A percentile compares a stretch with the other conserved stretches of the same genome.
Conservation (phyloP, 1,284 basidiomycete species). For the Exobasidium rhododendri region DNA sequence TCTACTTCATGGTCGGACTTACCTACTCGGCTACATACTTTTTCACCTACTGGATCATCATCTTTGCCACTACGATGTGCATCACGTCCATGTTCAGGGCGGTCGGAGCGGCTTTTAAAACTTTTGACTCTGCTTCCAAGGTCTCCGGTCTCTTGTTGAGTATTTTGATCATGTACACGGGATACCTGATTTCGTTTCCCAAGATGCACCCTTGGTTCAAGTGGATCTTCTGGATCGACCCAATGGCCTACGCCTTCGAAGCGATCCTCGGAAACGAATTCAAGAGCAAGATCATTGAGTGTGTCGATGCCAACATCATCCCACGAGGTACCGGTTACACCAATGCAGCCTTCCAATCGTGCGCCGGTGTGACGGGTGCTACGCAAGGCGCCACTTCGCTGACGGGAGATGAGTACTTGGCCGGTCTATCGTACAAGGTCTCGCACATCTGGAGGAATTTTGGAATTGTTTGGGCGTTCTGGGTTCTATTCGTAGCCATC, state of each 20-base stretch:
- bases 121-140: conserved; percentile 32
- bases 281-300: conserved; percentile 30
- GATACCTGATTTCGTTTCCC: conserved; percentile 36
- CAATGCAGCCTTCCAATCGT: conserved; percentile 50
- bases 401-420: conserved; percentile 59
- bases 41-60: conserved; percentile 61
- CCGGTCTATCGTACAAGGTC: conserved; percentile 66
- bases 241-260: conserved; percentile 72
- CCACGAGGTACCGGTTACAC: conserved; percentile 26
- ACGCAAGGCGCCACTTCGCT: conserved; percentile 55
- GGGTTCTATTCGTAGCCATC: neutral
- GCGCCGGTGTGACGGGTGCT: conserved; percentile 58
- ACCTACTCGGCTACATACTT: conserved; percentile 36
- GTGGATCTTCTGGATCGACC: conserved; percentile 60
- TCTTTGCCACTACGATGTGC: conserved; percentile 31
- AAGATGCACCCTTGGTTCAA: conserved; percentile 85
- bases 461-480: conserved; percentile 19
- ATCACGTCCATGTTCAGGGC: conserved; percentile 36
- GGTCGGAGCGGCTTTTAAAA: conserved; percentile 31
- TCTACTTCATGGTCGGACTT: conserved; percentile 52
- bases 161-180: conserved; percentile 32
- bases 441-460: conserved; percentile 58
- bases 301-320: conserved; percentile 27
- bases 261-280: conserved; percentile 62
- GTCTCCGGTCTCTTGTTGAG: conserved; percentile 36